Evolutionary conservation across 768 basidiomycete species (phyloP).

Genomic region (Russula foetens): DNA sequence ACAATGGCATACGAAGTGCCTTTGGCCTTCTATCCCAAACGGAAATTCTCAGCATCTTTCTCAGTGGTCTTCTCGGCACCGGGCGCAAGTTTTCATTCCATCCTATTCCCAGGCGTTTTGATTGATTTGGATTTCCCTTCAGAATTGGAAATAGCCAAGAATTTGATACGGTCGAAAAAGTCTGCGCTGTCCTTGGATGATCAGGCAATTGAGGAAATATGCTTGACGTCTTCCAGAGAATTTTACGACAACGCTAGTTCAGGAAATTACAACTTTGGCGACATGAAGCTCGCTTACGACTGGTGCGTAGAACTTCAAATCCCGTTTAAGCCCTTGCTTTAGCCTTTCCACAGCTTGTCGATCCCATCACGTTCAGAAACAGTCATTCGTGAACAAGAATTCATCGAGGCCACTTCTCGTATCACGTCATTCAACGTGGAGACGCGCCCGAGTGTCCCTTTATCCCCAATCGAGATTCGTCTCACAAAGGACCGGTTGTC

Average conservation of each 20-base stretch:
- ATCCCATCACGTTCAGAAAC: constrained; percentile 60
- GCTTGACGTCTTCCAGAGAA: constrained; percentile 74
- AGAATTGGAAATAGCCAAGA: constrained; percentile 66
- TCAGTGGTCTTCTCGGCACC: constrained; percentile 76
- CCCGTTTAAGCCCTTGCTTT: not conserved
- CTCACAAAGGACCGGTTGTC: constrained; percentile 83
- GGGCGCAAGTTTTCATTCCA: constrained; percentile 60
- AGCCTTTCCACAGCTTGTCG: constrained; percentile 46
- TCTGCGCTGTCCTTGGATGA: constrained; percentile 41
- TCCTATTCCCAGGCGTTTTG: not conserved
- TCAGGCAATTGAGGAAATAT: constrained; percentile 62
- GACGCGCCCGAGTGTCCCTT: constrained; percentile 63
- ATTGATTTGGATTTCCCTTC: constrained; percentile 8
- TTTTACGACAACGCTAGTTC: constrained; percentile 92
- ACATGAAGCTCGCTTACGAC: constrained; percentile 96
- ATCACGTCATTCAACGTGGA: constrained; percentile 87
- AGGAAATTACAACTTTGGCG: constrained; percentile 87
- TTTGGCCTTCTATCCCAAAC: constrained; percentile 66
- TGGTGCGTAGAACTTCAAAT: constrained; percentile 47
- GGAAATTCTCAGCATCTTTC: constrained; percentile 76
- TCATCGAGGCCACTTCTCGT: constrained; percentile 95
- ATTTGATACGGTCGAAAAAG: constrained; percentile 44
- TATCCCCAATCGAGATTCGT: constrained; percentile 90
- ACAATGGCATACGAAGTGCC: constrained; percentile 59
- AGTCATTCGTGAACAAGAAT: constrained; percentile 68